These are phyloP conservation scores for Globisporangium uncinulatum DNA, from an alignment of 352 stramenopile species.

Conservation along the genomic window DNA sequence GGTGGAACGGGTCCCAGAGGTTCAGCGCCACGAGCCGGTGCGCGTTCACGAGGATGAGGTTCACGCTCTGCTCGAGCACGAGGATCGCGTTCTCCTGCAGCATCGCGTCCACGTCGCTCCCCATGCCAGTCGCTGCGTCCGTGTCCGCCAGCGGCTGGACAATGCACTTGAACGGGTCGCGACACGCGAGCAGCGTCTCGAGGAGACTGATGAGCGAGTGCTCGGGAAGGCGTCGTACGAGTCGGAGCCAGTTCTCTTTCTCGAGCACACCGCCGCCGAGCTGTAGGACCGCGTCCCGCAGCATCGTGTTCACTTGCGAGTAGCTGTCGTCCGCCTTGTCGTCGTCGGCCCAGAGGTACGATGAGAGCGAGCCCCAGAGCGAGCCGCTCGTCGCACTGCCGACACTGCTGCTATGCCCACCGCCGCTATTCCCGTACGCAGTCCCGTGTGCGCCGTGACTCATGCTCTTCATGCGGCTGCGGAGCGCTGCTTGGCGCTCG, in stretches of 20 bases:
- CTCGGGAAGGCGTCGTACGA: constrained; percentile 74
- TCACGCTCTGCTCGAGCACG: constrained; percentile 78
- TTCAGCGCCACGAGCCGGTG: constrained; percentile 69
- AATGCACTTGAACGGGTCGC: constrained; percentile 77
- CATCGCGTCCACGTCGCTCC: constrained; percentile 62
- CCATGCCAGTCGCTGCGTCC: neutral
- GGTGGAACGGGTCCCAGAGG: constrained; percentile 77
- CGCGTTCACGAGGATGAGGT: constrained; percentile 82
- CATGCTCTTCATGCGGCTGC: constrained; percentile 79
- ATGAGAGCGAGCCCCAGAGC: constrained; percentile 79
- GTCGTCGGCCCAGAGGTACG: constrained; percentile 80
- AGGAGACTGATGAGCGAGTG: constrained; percentile 54
- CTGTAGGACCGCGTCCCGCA: constrained; percentile 66
- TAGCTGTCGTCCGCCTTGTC: constrained; percentile 77
- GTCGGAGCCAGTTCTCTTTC: constrained; percentile 83
- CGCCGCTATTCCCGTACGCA: constrained; percentile 31
- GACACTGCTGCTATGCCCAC: constrained; percentile 14
- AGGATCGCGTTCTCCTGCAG: constrained; percentile 87
- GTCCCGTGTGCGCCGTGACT: constrained; percentile 44
- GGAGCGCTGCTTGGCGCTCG: constrained; percentile 76
- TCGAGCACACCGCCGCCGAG: constrained; percentile 72
- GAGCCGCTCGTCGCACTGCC: constrained; percentile 35
- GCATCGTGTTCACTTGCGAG: constrained; percentile 72
- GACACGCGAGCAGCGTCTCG: constrained; percentile 68
- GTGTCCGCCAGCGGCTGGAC: constrained; percentile 28